phyloP scores from a whole-genome alignment of 208 protist species.

The Porcisia deanei region DNA sequence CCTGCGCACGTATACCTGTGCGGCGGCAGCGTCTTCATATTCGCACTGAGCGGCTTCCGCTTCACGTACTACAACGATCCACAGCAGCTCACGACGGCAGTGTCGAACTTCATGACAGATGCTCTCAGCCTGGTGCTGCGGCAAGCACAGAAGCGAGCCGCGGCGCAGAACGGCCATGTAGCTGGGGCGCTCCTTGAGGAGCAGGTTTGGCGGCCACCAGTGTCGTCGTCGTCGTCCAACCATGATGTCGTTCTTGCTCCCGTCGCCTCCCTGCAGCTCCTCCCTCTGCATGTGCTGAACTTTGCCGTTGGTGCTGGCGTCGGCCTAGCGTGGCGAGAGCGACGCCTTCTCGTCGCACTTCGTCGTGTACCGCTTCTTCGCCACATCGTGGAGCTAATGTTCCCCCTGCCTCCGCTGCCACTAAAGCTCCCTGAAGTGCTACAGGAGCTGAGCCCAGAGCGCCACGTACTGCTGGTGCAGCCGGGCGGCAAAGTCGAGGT shows the following conservation, averaged over 20 bases:
- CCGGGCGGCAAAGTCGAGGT: slow-evolving; percentile 18
- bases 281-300: slow-evolving; percentile 32
- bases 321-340: slow-evolving; percentile 22
- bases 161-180: slow-evolving; percentile 11
- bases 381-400: slow-evolving; percentile 9
- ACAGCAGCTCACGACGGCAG: slow-evolving; percentile 33
- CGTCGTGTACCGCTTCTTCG: slow-evolving; percentile 22
- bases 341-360: slow-evolving; percentile 5
- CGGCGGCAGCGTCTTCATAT: slow-evolving; percentile 45
- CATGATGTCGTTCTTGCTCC: slow-evolving; percentile 29
- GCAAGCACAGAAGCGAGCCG: slow-evolving; percentile 19
- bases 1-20: slow-evolving; percentile 34
- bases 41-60: slow-evolving; percentile 58
- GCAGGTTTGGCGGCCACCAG: slow-evolving; percentile 15
- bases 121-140: slow-evolving; percentile 22
- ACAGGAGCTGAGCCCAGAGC: slow-evolving; percentile 32
- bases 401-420: slow-evolving; percentile 33
- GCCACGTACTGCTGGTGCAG: slow-evolving; percentile 20
- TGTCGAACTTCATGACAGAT: slow-evolving; percentile 34
- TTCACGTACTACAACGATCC: slow-evolving; percentile 36
- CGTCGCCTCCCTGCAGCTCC: slow-evolving; percentile 36
- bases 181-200: neutral
- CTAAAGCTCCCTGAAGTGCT: slow-evolving; percentile 33
- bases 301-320: slow-evolving; percentile 28
- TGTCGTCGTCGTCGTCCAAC: slow-evolving; percentile 1